These are phyloP conservation scores for Globisporangium orthogonon DNA, from an alignment of 352 stramenopile species.

Conservation along the genomic window DNA sequence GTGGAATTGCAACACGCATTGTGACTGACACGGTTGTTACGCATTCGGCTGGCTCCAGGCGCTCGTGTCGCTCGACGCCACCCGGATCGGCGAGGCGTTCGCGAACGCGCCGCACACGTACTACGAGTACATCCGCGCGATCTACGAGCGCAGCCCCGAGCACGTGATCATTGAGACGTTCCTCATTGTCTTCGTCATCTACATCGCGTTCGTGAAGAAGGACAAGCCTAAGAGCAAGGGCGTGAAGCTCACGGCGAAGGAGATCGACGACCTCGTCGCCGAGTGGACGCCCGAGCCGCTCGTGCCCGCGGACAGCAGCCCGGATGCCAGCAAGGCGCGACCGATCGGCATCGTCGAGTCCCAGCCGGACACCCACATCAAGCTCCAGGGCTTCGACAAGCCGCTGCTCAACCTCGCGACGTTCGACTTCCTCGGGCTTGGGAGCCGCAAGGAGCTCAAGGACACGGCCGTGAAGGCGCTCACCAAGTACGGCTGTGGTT, in stretches of 20 bases:
- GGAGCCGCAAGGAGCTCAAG: constrained; percentile 81
- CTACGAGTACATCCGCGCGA: constrained; percentile 74
- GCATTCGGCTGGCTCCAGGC: constrained; percentile 20
- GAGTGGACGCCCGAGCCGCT: constrained; percentile 88
- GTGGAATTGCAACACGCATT: neutral
- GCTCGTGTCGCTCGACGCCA: constrained; percentile 47
- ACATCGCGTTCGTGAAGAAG: constrained; percentile 89
- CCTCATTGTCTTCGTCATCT: constrained; percentile 94
- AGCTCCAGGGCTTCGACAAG: constrained; percentile 56
- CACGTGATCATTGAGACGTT: constrained; percentile 97
- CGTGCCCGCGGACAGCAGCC: constrained; percentile 40
- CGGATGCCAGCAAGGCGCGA: constrained; percentile 29
- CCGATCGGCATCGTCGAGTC: constrained; percentile 77
- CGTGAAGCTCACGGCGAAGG: constrained; percentile 70
- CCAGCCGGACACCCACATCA: constrained; percentile 74
- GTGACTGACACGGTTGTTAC: neutral
- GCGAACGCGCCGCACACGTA: constrained; percentile 60
- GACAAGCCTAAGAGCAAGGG: constrained; percentile 52
- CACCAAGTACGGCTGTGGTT: constrained; percentile 95
- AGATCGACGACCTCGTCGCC: constrained; percentile 89
- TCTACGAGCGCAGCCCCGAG: constrained; percentile 83
- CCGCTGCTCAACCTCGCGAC: constrained; percentile 94
- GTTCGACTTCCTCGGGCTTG: constrained; percentile 95
- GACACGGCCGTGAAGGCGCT: constrained; percentile 86
- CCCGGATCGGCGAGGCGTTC: constrained; percentile 57